Conservation (phyloP, 805 yeast genomes). For the Zygoascus flipseniorum region DNA sequence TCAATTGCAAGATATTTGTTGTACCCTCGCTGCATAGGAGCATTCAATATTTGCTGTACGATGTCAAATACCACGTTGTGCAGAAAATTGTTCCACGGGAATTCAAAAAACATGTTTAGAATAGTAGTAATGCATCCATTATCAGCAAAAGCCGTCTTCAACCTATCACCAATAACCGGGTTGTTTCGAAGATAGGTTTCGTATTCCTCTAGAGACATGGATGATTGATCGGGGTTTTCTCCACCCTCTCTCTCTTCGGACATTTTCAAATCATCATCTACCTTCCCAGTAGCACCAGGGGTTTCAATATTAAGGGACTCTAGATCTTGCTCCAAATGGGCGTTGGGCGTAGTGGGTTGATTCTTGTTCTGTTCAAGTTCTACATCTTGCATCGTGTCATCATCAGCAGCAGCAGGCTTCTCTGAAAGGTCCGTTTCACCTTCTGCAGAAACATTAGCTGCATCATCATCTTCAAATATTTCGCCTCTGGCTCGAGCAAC, state of each 20-base stretch:
- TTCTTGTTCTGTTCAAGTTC: neutral
- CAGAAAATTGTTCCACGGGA: slow-evolving; percentile 95
- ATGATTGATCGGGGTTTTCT: neutral
- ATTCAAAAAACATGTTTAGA: slow-evolving; percentile 65
- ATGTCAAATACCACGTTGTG: slow-evolving; percentile 97
- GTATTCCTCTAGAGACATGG: slow-evolving; percentile 18
- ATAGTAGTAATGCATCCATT: slow-evolving; percentile 59
- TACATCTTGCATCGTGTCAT: neutral
- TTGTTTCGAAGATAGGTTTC: slow-evolving; percentile 39
- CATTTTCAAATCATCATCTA: slow-evolving; percentile 16
- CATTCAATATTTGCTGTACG: slow-evolving; percentile 89
- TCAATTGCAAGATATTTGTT: slow-evolving; percentile 71
- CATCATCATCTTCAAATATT: slow-evolving; percentile 20
- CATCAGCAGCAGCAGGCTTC: slow-evolving; percentile 9
- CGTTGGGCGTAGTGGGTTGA: neutral
- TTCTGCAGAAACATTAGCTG: slow-evolving; percentile 9
- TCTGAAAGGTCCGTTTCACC: slow-evolving; percentile 12
- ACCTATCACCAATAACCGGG: slow-evolving; percentile 78
- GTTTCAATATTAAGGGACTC: slow-evolving; percentile 10
- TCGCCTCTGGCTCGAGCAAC: slow-evolving; percentile 22
- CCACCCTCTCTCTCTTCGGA: slow-evolving; percentile 16
- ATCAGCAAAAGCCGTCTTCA: slow-evolving; percentile 77
- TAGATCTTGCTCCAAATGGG: slow-evolving; percentile 17
- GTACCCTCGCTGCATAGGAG: slow-evolving; percentile 75
- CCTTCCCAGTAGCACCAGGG: slow-evolving; percentile 13